Evolutionary conservation across 306 rosid species (phyloP), one percentile per base, ranked within the genome.

Genomic region (Quercus berberidifolia): DNA sequence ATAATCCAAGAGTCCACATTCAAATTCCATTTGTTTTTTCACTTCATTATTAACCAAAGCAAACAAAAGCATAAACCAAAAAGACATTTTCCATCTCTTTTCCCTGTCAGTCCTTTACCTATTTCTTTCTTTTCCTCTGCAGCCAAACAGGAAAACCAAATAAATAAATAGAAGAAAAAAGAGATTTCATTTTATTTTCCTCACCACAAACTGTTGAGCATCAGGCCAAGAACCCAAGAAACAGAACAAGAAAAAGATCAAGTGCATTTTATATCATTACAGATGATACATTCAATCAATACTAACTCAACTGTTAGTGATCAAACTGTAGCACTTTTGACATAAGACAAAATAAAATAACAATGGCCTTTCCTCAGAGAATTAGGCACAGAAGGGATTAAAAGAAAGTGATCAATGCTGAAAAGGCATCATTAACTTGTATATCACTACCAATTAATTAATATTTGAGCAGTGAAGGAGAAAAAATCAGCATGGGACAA

Each of bases 171-270:
- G 13, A 38, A 38, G 43, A 38, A 38, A 38, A 38, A 38, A 38
- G 43, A 38, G 43, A 38, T 38, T 38, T 38, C 43, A 38, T 71
- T 52, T 31, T 17, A 25, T 28, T 80, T 3, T 10, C 52, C 90
- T 87, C 74, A 92, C 97, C 97, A 81, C 86, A 70, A 92, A 92
- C 84, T 90, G 97, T 76, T 90, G 90, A 51, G 92, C 89, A 67
- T 92, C 94, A 49, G 97, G 97, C 97, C 97, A 92, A 10, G 97
- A 92, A 62, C 54, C 25, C 68, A 73, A 63, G 51, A 68, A 33
- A 73, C 65, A 3, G 4, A 28, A n/a, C 1, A 33, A 14, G 4
- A 54, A 55, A 52, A 30, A 7, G 60, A 78, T 25, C 38, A 26
- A 62, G 38, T 26, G 12, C 43, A 19, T 15, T 26, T 55, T 49